These are phyloP conservation scores for Talaromyces trachyspermus DNA, from an alignment of 495 filamentous ascomycete genomes.

Conservation along the genomic window DNA sequence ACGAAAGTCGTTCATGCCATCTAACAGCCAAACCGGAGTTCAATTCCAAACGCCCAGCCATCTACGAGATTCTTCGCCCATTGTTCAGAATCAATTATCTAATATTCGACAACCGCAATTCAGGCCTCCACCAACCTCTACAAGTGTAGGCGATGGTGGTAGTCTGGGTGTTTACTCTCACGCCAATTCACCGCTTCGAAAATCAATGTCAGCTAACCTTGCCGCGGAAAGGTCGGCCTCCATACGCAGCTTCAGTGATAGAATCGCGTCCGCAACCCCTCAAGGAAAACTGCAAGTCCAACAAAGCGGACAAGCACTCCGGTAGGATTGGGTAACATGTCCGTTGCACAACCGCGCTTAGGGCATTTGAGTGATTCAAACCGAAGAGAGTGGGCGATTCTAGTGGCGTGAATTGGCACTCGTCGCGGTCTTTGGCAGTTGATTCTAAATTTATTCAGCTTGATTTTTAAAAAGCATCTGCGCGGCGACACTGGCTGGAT, in stretches of 20 bases:
- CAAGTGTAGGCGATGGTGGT: slow-evolving; percentile 57
- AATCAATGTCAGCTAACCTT: slow-evolving; percentile 44
- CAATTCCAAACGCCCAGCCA: slow-evolving; percentile 37
- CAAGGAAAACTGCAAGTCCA: slow-evolving; percentile 20
- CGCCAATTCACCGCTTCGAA: slow-evolving; percentile 73
- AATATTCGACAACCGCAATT: slow-evolving; percentile 54
- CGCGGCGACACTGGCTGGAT: too few relatives aligned
- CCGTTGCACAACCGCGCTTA: slow-evolving; percentile 21
- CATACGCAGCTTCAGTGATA: slow-evolving; percentile 35
- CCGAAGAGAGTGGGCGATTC: slow-evolving; percentile 1
- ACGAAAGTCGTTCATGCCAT: slow-evolving; percentile 17
- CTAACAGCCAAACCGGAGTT: slow-evolving; percentile 19
- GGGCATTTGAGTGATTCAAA: slow-evolving; percentile 12
- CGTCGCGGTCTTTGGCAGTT: too few relatives aligned
- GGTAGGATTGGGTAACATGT: slow-evolving; percentile 20
- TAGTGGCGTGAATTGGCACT: background rate
- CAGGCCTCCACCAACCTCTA: slow-evolving; percentile 26
- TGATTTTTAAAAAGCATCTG: too few relatives aligned
- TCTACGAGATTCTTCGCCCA: slow-evolving; percentile 46
- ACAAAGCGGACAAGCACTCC: slow-evolving; percentile 34
- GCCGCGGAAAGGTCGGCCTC: slow-evolving; percentile 26
- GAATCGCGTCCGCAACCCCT: slow-evolving; percentile 20
- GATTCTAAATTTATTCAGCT: too few relatives aligned
- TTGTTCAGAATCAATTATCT: slow-evolving; percentile 33
- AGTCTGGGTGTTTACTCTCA: slow-evolving; percentile 74